These are phyloP conservation scores for Coemansia sp. DNA, from an alignment of 371 early-diverging fungal genomes.

Conservation along the genomic window DNA sequence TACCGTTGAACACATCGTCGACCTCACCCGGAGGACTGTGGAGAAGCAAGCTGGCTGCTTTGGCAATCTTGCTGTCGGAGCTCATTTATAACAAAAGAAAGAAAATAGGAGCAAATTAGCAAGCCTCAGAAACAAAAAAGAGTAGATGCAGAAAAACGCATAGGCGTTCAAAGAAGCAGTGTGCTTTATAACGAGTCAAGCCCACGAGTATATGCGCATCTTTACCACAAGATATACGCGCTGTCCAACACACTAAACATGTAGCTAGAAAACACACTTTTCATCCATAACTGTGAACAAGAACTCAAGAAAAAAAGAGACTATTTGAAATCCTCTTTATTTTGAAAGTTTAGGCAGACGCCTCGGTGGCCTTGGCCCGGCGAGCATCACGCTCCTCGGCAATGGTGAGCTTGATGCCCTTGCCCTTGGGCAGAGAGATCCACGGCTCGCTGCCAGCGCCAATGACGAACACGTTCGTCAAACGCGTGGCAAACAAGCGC, in stretches of 20 bases:
- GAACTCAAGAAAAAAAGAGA: neutral
- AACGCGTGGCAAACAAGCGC: constrained; percentile 87
- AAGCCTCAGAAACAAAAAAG: neutral
- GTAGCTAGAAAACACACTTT: too few relatives aligned
- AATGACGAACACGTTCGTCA: constrained; percentile 91
- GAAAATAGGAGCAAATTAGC: neutral
- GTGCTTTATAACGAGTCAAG: too few relatives aligned
- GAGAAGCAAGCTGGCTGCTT: constrained; percentile 77
- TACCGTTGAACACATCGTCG: constrained; percentile 94
- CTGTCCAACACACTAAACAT: neutral
- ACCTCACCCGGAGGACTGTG: constrained; percentile 95
- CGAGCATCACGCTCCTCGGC: constrained; percentile 96
- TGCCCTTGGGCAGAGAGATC: constrained; percentile 96
- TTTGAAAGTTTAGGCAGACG: constrained; percentile 35
- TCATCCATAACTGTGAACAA: neutral
- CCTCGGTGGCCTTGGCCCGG: constrained; percentile 55
- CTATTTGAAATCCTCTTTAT: neutral
- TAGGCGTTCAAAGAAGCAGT: too few relatives aligned
- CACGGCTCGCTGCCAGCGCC: constrained; percentile 75
- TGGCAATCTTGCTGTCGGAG: constrained; percentile 67
- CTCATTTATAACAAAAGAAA: constrained; percentile 10
- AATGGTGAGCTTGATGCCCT: constrained; percentile 97
- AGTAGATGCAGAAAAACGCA: neutral
- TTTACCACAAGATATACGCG: too few relatives aligned
- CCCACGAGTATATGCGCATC: too few relatives aligned